Base-by-base conservation (phyloP, 2,329 filamentous ascomycete genomes). In the Cordyceps tenuipes region DNA sequence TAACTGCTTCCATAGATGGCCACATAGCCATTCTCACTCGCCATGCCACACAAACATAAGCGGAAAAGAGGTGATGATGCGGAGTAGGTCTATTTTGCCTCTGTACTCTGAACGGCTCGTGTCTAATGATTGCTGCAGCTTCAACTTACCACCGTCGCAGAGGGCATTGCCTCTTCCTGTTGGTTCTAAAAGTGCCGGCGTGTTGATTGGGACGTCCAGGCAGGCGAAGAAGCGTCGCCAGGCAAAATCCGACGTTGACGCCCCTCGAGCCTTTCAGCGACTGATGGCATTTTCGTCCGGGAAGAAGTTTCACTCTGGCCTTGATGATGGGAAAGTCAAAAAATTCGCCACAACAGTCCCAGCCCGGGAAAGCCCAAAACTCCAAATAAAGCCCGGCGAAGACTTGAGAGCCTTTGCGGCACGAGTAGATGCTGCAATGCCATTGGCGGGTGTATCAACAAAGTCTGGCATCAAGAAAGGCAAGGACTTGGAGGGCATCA, bases 11-110 rank as follows among this genome's bases (percentile, higher is more conserved):
- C 31, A 23, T 8, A 13, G 19, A 13, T 8, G 10, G 4, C 3
- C 21, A 43, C 21, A 19, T 8, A 36, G 15, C 21, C 3, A 12
- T 10, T 29, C 15, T 43, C 26, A 13, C 49, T 41, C 23, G 53
- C 15, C 39, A 95, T 95, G 90, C 90, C 90, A 72, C 90, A 93
- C 76, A 95, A 95, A 75, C 90, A 95, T 72, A 93, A 88, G 64
- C 82, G 89, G 62, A 75, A 75, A 65, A 82, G 83, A 60, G 79
- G 77, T 12, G 77, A 78, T 55, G 81, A 86, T 53, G 77, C 77
- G 17, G 76, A 77, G 85, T 86, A 71, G 65, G 77, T 70, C 31
- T 19, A 10, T 19, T 49, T 57, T 31, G 48, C 15, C 19, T 43
- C 41, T 59, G 15, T 36, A 29, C 12, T 50, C 31, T 23, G 5